phyloP scores from a whole-genome alignment of 2,329 filamentous ascomycete genomes.

The Sporothrix euskadiensis region DNA sequence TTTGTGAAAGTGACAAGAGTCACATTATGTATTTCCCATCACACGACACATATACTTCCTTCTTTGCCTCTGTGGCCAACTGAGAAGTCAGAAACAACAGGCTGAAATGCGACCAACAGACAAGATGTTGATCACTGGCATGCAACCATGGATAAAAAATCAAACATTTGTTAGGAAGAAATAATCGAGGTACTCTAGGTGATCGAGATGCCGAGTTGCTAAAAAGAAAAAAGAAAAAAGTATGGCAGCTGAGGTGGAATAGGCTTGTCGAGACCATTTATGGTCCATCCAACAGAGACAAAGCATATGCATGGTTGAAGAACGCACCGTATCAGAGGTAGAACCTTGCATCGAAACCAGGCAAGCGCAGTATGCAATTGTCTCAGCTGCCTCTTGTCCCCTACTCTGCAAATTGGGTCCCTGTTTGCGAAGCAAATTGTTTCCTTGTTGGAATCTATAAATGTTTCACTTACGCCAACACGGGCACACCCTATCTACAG shows the following conservation, averaged over 20 bases:
- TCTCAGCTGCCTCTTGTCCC: background rate
- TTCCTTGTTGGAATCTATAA: background rate
- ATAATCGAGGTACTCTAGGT: background rate
- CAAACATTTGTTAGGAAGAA: background rate
- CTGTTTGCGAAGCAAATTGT: background rate
- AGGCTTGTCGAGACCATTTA: too few relatives aligned
- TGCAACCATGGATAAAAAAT: background rate
- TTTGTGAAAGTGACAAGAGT: background rate
- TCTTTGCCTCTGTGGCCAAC: background rate
- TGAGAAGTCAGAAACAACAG: background rate
- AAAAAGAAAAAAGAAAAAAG: background rate
- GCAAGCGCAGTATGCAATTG: background rate
- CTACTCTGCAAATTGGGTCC: background rate
- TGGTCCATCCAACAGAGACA: background rate
- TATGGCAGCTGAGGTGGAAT: background rate
- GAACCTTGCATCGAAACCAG: background rate
- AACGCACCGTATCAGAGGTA: background rate
- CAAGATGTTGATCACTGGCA: background rate
- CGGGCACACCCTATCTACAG: background rate
- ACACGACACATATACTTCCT: background rate
- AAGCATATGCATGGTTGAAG: background rate
- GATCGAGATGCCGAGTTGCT: background rate
- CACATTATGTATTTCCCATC: background rate
- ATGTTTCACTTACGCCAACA: background rate
- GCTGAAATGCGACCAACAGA: background rate